Evolutionary conservation across 495 filamentous ascomycete species (phyloP), one percentile per base, ranked within the genome.

Genomic region (Tricharina praecox): DNA sequence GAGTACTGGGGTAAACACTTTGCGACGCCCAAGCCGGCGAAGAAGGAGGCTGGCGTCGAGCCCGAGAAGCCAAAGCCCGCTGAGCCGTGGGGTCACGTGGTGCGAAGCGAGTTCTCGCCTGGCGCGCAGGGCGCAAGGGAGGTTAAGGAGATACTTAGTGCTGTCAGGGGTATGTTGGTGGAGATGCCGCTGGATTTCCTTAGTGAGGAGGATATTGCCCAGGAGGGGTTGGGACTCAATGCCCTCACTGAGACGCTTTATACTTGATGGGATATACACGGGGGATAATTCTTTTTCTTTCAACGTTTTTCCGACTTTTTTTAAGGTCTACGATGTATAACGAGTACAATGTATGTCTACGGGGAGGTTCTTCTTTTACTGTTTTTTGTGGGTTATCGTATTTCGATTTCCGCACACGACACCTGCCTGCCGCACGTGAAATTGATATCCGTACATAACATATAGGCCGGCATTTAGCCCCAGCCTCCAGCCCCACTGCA

Each of bases 141-240:
- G 68, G 70, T 96, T 32, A 96, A 96, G 70, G 84, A 83, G 26
- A 68, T 77, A 63, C 64, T 96, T 47, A 74, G 73, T 46, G 70
- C 71, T 42, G 70, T 94, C 11, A 77, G 77, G 53, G 88, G 88
- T 0, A 84, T 74, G 11, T 58, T 94, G 35, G 85, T 94, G 19
- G 81, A 93, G 68, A 94, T 94, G 88, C 85, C 87, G 42, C 66
- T 96, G 55, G 68, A 82, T 52, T 96, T 96, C 64, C 64, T 96
- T 61, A 78, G 78, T 55, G 82, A 85, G 32, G 75, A 83, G 62
- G 85, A 94, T 66, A 73, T 96, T 60, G 88, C 87, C 3, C 77
- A 87, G 69, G 75, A 85, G 51, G 88, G 88, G 33, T 33, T 13
- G 21, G 37, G 24, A 18, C 21, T 28, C n/a, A 61, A 61, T 32